phyloP scores from a whole-genome alignment of 768 basidiomycete genomes.

The Calocera viscosa region DNA sequence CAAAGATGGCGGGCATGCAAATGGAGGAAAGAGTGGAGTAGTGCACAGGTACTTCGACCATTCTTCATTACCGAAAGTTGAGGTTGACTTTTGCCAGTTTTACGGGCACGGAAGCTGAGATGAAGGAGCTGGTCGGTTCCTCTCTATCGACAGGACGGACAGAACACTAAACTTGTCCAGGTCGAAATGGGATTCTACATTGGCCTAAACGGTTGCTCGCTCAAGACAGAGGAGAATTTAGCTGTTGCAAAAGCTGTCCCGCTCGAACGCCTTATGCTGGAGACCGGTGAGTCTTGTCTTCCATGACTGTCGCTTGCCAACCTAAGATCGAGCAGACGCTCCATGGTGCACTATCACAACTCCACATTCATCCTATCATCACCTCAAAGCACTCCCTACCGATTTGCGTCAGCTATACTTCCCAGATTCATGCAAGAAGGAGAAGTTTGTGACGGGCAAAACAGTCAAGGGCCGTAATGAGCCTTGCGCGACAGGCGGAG shows the following conservation, averaged over 20 bases:
- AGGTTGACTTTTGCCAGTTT: conserved; percentile 31
- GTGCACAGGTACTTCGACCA: conserved; percentile 40
- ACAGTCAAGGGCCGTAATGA: conserved; percentile 71
- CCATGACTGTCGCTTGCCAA: neutral
- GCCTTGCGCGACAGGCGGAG: conserved; percentile 48
- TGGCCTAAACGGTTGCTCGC: conserved; percentile 60
- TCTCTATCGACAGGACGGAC: neutral
- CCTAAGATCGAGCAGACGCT: conserved; percentile 35
- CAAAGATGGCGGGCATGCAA: conserved; percentile 38
- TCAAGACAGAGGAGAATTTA: conserved; percentile 61
- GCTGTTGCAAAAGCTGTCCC: conserved; percentile 43
- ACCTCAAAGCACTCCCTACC: conserved; percentile 38
- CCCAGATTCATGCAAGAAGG: conserved; percentile 41
- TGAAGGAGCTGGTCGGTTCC: conserved; percentile 45
- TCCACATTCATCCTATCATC: conserved; percentile 46
- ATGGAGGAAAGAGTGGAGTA: conserved; percentile 58
- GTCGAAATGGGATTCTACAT: conserved; percentile 62
- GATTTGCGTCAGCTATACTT: conserved; percentile 39
- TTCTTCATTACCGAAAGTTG: neutral
- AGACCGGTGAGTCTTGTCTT: conserved; percentile 43
- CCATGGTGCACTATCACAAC: conserved; percentile 64
- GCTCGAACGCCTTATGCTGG: conserved; percentile 50
- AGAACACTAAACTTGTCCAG: conserved; percentile 27
- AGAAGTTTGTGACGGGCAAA: conserved; percentile 45
- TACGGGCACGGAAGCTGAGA: conserved; percentile 54